Base-by-base conservation (phyloP, 805 yeast genomes). In the Metschnikowia arizonensis region DNA sequence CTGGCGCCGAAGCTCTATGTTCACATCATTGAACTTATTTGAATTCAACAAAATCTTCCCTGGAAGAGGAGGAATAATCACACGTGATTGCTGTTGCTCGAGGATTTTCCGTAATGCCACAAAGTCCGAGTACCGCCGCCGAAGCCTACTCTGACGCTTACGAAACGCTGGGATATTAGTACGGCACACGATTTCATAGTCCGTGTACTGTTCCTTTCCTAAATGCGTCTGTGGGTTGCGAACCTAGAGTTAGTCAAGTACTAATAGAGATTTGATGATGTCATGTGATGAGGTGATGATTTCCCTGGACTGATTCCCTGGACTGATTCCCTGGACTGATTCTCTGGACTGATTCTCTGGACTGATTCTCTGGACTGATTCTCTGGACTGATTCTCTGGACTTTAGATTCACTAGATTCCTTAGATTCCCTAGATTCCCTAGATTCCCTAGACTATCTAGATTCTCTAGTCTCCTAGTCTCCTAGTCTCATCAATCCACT, bases 81-180 rank as follows among this genome's bases (percentile, higher is more conserved):
- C 96, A 38, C 88, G 72, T 3, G 88, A 76, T 31, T 85, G 73
- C 60, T 91, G 97, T 44, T 78, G 76, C 54, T 85, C 87, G 34
- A 91, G 66, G 29, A 85, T 76, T 46, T 79, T 82, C 50, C 87
- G 75, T 59, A 91, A 87, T 19, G 78, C 74, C 49, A 86, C 98
- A 63, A 91, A 91, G 59, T 93, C 98, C 35, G 89, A 80, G 69
- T 88, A 91, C 40, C 98, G 68, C 55, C 99, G 76, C 49, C 97
- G 79, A 5, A 89, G 96, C 26, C 73, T 66, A 25, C 88, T 79
- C 33, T 64, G 63, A 42, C 81, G 71, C 49, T 78, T 76, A 50
- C 78, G 78, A 66, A 93, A 91, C 2, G 89, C 82, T 1, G 98
- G 98, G 45, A 93, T 80, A 64, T 93, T 91, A 19, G 97, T 91